A percentile compares a stretch with the other conserved stretches of the same genome.
Evolutionary conservation across 805 yeast species (phyloP).

Genomic region (Hanseniaspora vineae): DNA sequence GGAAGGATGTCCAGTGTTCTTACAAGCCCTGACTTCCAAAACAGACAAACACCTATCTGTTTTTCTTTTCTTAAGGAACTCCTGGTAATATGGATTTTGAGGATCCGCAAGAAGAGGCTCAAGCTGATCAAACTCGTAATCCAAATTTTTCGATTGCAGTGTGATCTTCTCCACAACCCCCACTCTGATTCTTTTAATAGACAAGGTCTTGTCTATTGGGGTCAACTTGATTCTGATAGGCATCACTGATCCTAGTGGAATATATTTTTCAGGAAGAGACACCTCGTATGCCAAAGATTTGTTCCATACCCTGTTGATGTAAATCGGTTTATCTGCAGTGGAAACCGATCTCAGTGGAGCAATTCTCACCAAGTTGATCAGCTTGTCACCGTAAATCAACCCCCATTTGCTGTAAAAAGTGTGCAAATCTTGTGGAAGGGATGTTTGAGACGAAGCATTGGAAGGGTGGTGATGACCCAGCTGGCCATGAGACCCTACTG

Average conservation of each 20-base stretch:
- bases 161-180: conserved; percentile 56
- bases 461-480: neutral
- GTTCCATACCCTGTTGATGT: conserved; percentile 65
- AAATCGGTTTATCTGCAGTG: conserved; percentile 54
- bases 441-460: neutral
- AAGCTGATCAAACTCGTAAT: conserved; percentile 42
- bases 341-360: conserved; percentile 28
- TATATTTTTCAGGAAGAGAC: conserved; percentile 56
- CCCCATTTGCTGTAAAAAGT: conserved; percentile 2
- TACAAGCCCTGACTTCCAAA: conserved; percentile 51
- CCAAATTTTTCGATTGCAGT: conserved; percentile 43
- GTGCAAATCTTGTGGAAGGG: neutral
- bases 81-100: conserved; percentile 22
- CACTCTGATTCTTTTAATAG: conserved; percentile 49
- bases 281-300: conserved; percentile 58
- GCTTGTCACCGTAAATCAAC: conserved; percentile 19
- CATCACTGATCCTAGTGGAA: conserved; percentile 47
- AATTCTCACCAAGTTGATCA: conserved; percentile 26
- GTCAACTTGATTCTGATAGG: conserved; percentile 52
- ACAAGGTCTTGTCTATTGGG: conserved; percentile 51
- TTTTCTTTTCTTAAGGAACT: conserved; percentile 17
- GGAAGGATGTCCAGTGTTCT: conserved; percentile 29
- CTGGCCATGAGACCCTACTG: neutral
- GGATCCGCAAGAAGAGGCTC: conserved; percentile 21
- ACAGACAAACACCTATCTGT: conserved; percentile 44